Percentiles rank a stretch among this genome's conserved stretches.
These are phyloP conservation scores for Epichloe typhina DNA, from an alignment of 2,329 filamentous ascomycete genomes.

Conservation along the genomic window DNA sequence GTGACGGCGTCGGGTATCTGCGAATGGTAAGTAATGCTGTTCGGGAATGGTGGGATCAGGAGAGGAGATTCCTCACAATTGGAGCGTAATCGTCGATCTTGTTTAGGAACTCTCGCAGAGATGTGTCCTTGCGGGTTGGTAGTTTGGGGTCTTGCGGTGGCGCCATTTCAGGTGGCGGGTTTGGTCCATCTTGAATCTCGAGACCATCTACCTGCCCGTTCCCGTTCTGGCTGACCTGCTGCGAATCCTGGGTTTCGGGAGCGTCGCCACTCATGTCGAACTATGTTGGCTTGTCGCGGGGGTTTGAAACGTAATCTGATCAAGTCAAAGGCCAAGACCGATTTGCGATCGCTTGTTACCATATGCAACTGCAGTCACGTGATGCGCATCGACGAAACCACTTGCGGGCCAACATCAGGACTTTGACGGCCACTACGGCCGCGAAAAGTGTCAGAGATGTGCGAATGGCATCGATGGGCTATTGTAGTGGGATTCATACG, in stretches of 20 bases:
- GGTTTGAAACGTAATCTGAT: neutral
- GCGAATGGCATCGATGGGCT: too few relatives aligned
- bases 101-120: slow-evolving; percentile 76
- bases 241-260: slow-evolving; percentile 20
- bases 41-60: neutral
- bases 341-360: neutral
- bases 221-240: slow-evolving; percentile 14
- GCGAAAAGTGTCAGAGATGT: too few relatives aligned
- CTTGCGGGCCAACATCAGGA: too few relatives aligned
- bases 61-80: slow-evolving; percentile 50
- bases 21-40: neutral
- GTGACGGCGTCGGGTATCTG: slow-evolving; percentile 96
- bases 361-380: neutral
- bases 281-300: slow-evolving; percentile 5
- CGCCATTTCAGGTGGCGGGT: slow-evolving; percentile 28
- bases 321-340: neutral
- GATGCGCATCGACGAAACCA: neutral
- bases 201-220: slow-evolving; percentile 11
- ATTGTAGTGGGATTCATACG: too few relatives aligned
- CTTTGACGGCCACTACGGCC: too few relatives aligned
- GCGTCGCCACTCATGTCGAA: slow-evolving; percentile 22
- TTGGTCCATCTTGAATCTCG: slow-evolving; percentile 5
- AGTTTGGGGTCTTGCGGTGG: slow-evolving; percentile 46
- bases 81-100: slow-evolving; percentile 99
- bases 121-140: slow-evolving; percentile 79